Conservation (phyloP, 2,329 filamentous ascomycete species). For the Ceratocystis cubensis region DNA sequence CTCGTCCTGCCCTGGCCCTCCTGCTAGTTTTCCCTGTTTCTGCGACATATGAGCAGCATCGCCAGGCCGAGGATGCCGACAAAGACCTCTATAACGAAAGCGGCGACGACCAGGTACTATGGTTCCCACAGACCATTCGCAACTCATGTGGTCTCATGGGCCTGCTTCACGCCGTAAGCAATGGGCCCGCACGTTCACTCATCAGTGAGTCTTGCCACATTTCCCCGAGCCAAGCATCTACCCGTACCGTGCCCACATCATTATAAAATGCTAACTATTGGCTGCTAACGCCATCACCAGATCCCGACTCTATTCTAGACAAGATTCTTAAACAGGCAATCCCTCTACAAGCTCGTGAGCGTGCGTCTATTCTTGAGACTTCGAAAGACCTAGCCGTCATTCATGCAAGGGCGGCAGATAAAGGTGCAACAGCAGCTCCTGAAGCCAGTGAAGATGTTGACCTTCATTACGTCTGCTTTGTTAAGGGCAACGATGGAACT, state of each 20-base stretch:
- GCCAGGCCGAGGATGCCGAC: conserved; percentile 57
- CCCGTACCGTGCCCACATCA: neutral
- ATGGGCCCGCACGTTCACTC: conserved; percentile 55
- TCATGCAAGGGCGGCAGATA: conserved; percentile 62
- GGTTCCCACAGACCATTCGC: conserved; percentile 90
- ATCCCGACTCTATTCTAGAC: conserved; percentile 44
- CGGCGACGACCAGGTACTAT: conserved; percentile 63
- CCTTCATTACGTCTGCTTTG: conserved; percentile 91
- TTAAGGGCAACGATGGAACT: conserved; percentile 55
- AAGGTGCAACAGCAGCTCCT: conserved; percentile 69
- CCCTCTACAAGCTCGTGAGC: conserved; percentile 50
- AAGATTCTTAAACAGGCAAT: conserved; percentile 57
- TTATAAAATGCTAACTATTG: neutral
- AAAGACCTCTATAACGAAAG: conserved; percentile 51
- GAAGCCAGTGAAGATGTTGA: conserved; percentile 71
- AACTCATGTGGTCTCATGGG: conserved; percentile 91
- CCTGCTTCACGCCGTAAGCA: conserved; percentile 67
- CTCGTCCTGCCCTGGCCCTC: conserved; percentile 75
- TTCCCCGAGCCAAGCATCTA: neutral
- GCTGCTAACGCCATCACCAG: conserved; percentile 25
- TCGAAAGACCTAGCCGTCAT: conserved; percentile 63
- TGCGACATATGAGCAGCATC: conserved; percentile 63
- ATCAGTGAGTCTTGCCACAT: conserved; percentile 36
- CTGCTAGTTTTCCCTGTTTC: conserved; percentile 86
- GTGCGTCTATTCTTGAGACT: conserved; percentile 65